Evolutionary conservation across 257 asterid genomes (phyloP), one percentile per base, ranked within the genome.

Genomic region (Jaltomata sinuosa): DNA sequence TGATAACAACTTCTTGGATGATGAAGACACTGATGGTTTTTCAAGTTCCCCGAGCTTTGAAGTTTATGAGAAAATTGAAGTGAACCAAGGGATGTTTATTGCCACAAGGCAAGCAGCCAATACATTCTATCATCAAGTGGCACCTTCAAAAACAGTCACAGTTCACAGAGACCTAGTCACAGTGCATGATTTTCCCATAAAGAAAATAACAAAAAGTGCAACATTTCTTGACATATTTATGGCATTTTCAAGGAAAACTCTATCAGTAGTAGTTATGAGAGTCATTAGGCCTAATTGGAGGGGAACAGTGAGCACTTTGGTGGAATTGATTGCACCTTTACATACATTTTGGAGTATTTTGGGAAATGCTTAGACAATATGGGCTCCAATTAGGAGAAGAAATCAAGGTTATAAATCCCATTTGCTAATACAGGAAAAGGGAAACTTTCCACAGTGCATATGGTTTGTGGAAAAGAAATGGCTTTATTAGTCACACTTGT

Each of bases 71-170:
- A 87, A 88, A 64, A 55, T 84, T 22, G 88, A 90, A 84, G 84
- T 90, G 27, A 90, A 67, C 19, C 92, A 87, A 50, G 92, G 91
- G 25, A 85, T 87, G 91, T 85, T 88, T 19, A 54, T 90, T 31
- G 87, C 91, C 18, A 90, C 91, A 22, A 83, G 89, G 29, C 92
- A 88, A 42, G 82, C 84, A 15, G 89, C 92, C 40, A 80, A 83
- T 49, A 90, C 91, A 14, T 88, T 85, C 21, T 90, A 88, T 76
- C 92, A 88, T 80, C 92, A 88, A 79, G 54, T 88, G 54, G 85
- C 87, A 8, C 92, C 92, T 55, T 90, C 92, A 22, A 87, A 78
- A 59, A 88, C 90, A 0, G 87, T 90, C 5, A 81, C 65, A 80
- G 83, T 90, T 55, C 87, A 90, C 42, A 81, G 81, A 22, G 87